Conservation (phyloP, 352 stramenopile species). For the Phytophthora cajani region DNA sequence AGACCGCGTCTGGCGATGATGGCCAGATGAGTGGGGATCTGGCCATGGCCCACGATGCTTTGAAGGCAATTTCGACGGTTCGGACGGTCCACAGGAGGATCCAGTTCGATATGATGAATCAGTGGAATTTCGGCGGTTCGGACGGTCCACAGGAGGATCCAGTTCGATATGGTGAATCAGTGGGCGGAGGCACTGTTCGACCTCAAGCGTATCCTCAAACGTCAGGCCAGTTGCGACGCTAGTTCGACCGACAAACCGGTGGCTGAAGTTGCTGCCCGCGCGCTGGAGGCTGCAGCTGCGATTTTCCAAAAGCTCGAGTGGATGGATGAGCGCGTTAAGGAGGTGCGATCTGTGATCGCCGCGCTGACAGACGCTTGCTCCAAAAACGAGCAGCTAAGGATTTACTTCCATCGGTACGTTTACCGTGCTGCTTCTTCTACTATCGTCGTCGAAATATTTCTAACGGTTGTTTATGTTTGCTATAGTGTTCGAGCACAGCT, state of each 20-base stretch:
- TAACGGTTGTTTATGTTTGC: not conserved
- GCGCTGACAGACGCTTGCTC: constrained; percentile 31
- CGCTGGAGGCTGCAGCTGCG: constrained; percentile 19
- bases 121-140: no score
- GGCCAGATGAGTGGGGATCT: constrained; percentile 15
- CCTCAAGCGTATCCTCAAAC: constrained; percentile 26
- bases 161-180: not conserved
- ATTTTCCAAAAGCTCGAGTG: constrained; percentile 21
- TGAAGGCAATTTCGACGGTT: constrained; percentile 16
- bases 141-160: constrained; percentile 17
- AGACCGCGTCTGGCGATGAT: not conserved
- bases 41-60: constrained; percentile 16
- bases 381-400: constrained; percentile 30
- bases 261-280: constrained; percentile 23
- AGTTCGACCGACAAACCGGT: constrained; percentile 18
- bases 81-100: constrained; percentile 19
- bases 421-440: not conserved
- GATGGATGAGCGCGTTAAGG: constrained; percentile 16
- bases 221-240: constrained; percentile 13
- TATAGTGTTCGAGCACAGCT: constrained; percentile 31
- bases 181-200: constrained; percentile 21
- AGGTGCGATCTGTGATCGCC: constrained; percentile 21
- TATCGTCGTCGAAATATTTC: not conserved
- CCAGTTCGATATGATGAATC: not conserved
- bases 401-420: constrained; percentile 32